phyloP scores from a whole-genome alignment of 2,329 filamentous ascomycete genomes.

The Cyphellophora europaea region DNA sequence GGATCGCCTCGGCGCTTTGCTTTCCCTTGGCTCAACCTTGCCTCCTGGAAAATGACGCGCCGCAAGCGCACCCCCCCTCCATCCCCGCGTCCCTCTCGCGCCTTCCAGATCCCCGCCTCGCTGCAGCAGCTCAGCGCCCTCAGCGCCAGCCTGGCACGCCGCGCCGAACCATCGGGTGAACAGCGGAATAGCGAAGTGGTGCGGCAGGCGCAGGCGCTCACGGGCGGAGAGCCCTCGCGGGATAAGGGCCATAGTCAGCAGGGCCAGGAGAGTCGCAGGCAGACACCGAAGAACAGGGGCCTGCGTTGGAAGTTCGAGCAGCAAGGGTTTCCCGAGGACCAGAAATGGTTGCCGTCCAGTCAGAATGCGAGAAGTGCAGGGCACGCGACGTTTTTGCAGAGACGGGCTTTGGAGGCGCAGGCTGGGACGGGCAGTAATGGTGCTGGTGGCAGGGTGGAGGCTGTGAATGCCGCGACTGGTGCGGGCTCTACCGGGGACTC shows the following conservation, averaged over 20 bases:
- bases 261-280: background rate
- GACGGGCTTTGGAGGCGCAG: too few relatives aligned
- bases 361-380: too few relatives aligned
- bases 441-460: too few relatives aligned
- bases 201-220: background rate
- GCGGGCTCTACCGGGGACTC: too few relatives aligned
- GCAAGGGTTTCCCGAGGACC: background rate
- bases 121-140: slow-evolving; percentile 12
- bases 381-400: too few relatives aligned
- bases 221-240: background rate
- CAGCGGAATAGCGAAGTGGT: background rate
- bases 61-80: slow-evolving; percentile 9
- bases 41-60: too few relatives aligned
- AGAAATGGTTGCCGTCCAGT: background rate
- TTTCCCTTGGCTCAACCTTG: too few relatives aligned
- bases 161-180: background rate
- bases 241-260: background rate
- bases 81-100: slow-evolving; percentile 3
- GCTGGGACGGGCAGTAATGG: too few relatives aligned
- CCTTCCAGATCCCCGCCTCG: slow-evolving; percentile 13
- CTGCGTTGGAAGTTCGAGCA: background rate
- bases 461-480: too few relatives aligned
- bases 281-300: background rate
- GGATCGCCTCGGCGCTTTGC: too few relatives aligned
- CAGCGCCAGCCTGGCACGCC: slow-evolving; percentile 10